These are phyloP conservation scores for Neurospora sp. DNA, from an alignment of 495 filamentous ascomycete species.

Conservation along the genomic window DNA sequence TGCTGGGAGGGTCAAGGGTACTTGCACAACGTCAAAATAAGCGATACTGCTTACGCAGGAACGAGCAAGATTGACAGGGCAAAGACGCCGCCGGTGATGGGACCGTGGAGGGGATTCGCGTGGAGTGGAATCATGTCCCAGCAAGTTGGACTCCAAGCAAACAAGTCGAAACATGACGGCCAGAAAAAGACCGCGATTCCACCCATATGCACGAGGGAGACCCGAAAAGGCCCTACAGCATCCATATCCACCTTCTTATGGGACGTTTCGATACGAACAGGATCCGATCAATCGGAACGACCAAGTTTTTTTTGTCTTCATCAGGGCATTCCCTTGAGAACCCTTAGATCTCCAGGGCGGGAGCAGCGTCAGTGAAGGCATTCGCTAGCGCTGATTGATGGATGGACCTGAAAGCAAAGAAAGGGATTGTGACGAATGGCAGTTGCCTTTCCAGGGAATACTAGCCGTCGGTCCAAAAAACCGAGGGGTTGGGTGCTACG, in stretches of 20 bases:
- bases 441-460: not conserved
- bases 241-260: not conserved
- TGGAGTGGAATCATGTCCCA: not conserved
- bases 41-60: not conserved
- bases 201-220: not conserved
- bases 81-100: not conserved
- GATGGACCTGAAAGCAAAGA: not conserved
- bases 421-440: constrained; percentile 8
- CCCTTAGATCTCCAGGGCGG: not conserved
- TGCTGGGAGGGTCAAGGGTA: not conserved
- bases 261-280: not conserved
- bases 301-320: not conserved
- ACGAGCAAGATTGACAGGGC: not conserved
- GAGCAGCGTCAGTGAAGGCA: not conserved
- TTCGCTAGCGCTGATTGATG: not conserved
- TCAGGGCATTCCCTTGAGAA: not conserved
- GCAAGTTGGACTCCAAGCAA: not conserved
- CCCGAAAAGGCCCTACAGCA: not conserved
- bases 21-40: not conserved
- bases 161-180: not conserved
- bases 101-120: not conserved
- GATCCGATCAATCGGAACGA: constrained; percentile 2
- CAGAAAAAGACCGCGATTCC: not conserved
- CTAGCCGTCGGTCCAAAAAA: not conserved
- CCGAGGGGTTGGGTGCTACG: constrained; percentile 20